Evolutionary conservation across 2,329 filamentous ascomycete species (phyloP).

Genomic region (Zymoseptoria pseudotritici): DNA sequence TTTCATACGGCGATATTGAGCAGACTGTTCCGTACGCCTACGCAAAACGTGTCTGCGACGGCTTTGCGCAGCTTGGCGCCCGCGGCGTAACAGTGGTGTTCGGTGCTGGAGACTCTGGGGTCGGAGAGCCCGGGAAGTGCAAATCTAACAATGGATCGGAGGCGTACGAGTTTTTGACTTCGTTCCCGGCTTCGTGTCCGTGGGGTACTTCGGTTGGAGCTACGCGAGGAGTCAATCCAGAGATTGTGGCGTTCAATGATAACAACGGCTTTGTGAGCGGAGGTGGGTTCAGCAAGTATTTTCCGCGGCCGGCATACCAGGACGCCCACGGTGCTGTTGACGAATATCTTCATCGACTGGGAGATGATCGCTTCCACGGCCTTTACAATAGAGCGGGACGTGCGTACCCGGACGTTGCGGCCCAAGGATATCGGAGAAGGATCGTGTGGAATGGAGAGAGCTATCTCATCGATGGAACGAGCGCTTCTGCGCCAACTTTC

Average conservation of each 20-base stretch:
- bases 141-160: slow-evolving; percentile 40
- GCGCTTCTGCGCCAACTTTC: slow-evolving; percentile 52
- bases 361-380: slow-evolving; percentile 34
- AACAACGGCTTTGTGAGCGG: slow-evolving; percentile 50
- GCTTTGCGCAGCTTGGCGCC: slow-evolving; percentile 59
- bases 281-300: slow-evolving; percentile 41
- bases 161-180: slow-evolving; percentile 36
- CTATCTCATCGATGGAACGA: slow-evolving; percentile 38
- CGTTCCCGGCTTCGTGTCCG: slow-evolving; percentile 42
- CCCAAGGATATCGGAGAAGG: slow-evolving; percentile 40
- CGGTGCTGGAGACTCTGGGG: slow-evolving; percentile 54
- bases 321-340: too few relatives aligned
- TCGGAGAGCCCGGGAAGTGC: slow-evolving; percentile 43
- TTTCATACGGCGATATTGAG: slow-evolving; percentile 62
- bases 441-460: slow-evolving; percentile 36
- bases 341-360: too few relatives aligned
- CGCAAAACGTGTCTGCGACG: slow-evolving; percentile 51
- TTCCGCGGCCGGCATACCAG: slow-evolving; percentile 39
- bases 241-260: slow-evolving; percentile 40
- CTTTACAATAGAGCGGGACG: slow-evolving; percentile 40
- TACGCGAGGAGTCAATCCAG: slow-evolving; percentile 36
- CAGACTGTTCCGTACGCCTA: slow-evolving; percentile 56
- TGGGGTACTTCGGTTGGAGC: slow-evolving; percentile 44
- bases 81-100: slow-evolving; percentile 60
- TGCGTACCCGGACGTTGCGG: slow-evolving; percentile 42